These are phyloP conservation scores for Nepenthes mirabilis DNA, from an alignment of 148 eudicot species.

Conservation along the genomic window DNA sequence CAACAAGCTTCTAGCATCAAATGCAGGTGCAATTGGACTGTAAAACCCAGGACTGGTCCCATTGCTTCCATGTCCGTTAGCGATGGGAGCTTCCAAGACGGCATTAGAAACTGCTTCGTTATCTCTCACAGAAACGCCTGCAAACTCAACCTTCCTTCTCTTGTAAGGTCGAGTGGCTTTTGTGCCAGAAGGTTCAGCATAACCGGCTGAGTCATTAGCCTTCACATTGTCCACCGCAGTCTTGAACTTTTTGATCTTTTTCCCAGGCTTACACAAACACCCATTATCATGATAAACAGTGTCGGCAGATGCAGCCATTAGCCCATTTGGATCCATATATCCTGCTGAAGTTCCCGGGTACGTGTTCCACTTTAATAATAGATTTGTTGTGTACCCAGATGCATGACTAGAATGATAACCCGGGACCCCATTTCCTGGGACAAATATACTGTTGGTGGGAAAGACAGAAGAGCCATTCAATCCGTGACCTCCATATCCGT, in stretches of 20 bases:
- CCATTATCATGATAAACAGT: slow-evolving; percentile 28
- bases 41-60: slow-evolving; percentile 20
- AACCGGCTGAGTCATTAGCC: slow-evolving; percentile 30
- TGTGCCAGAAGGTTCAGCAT: slow-evolving; percentile 20
- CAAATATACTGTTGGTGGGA: slow-evolving; percentile 34
- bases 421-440: slow-evolving; percentile 44
- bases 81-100: slow-evolving; percentile 22
- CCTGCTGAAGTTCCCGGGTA: slow-evolving; percentile 42
- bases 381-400: slow-evolving; percentile 48
- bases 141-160: slow-evolving; percentile 52
- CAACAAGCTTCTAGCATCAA: slow-evolving; percentile 58
- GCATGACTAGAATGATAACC: slow-evolving; percentile 61
- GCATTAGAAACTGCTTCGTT: slow-evolving; percentile 21
- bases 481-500: slow-evolving; percentile 49
- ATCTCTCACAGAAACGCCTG: slow-evolving; percentile 13
- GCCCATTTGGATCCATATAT: slow-evolving; percentile 37
- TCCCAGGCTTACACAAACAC: slow-evolving; percentile 26
- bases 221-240: slow-evolving; percentile 6
- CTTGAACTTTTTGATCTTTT: slow-evolving; percentile 14
- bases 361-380: slow-evolving; percentile 70
- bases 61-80: slow-evolving; percentile 29
- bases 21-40: slow-evolving; percentile 20
- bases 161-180: slow-evolving; percentile 62
- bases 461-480: slow-evolving; percentile 30
- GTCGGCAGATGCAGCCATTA: slow-evolving; percentile 18